Evolutionary conservation across 208 protist species (phyloP).

Genomic region (Leishmania mexicana): DNA sequence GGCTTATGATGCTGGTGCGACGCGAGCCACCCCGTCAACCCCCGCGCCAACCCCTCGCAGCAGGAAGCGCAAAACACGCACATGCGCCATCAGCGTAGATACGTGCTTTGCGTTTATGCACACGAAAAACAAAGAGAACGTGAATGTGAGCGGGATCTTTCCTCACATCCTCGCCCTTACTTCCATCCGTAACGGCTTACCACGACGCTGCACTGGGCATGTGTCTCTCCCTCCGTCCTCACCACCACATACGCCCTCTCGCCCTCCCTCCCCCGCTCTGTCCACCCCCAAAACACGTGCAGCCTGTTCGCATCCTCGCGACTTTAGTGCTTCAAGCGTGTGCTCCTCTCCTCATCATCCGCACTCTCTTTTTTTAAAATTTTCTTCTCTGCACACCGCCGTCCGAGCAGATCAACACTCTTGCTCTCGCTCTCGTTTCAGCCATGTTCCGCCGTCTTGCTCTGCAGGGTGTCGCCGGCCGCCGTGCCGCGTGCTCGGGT

Average conservation of each 20-base stretch:
- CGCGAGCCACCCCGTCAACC: not conserved
- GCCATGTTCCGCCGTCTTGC: slow-evolving; percentile 68
- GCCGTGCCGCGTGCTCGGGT: slow-evolving; percentile 19
- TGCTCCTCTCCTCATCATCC: not conserved
- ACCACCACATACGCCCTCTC: not conserved
- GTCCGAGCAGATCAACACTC: not conserved
- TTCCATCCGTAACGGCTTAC: not conserved
- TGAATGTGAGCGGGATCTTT: not conserved
- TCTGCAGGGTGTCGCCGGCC: slow-evolving; percentile 12
- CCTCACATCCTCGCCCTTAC: not conserved
- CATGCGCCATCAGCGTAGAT: not conserved
- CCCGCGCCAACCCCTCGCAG: not conserved
- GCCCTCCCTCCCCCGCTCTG: not conserved
- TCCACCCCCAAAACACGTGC: not conserved
- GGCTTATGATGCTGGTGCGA: not conserved
- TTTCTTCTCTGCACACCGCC: not conserved
- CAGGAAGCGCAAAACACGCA: not conserved
- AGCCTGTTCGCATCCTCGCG: not conserved
- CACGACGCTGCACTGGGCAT: not conserved
- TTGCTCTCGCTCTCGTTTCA: not conserved
- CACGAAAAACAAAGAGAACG: too few relatives aligned
- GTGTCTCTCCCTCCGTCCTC: not conserved
- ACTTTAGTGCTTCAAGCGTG: not conserved
- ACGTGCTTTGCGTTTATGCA: not conserved
- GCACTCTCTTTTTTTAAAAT: not conserved